Evolutionary conservation across 352 stramenopile genomes (phyloP), one percentile per base, ranked within the genome.

Genomic region (Pilasporangium apinafurcum): DNA sequence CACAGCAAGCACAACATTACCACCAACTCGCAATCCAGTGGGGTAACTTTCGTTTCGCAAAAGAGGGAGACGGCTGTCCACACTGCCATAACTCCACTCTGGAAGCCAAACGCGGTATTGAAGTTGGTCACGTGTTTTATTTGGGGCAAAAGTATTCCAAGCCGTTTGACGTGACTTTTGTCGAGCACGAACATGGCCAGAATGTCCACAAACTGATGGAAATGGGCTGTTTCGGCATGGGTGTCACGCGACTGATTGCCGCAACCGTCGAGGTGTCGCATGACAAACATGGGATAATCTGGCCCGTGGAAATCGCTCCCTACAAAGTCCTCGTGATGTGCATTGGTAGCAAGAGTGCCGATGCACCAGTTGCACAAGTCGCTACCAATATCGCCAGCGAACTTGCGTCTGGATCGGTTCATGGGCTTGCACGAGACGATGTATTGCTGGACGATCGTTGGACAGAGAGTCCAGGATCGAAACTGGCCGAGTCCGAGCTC

Each of bases 171-270:
- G 74, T 73, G 12, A 82, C 67, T 34, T 89, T 77, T 41, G 66
- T 60, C 2, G 51, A 55, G 5, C 7, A 59, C 4, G 42, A 71
- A 25, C 66, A 65, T 32, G 63, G 62, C 37, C 45, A 62, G 26
- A 16, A 42, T 4, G 49, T 59, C 5, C 75, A 84, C 16, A 58
- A 73, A 8, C 49, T 75, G 25, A 68, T 95, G 51, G 82, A 91
- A 35, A 96, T 96, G 85, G 84, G 82, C 8, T 96, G 85, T 54
- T 96, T 81, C 49, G 85, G 85, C 31, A 82, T 96, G 59, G 85
- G 85, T 38, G 68, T 96, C 41, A 74, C 77, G 24, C 80, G 85
- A 9, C 46, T 96, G 22, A 63, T 96, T 16, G 82, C 85, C 24
- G 81, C 80, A 1, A 50, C 84, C 12, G 84, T 96, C 10, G 85